phyloP scores from a whole-genome alignment of 495 filamentous ascomycete genomes.

The Penicillium simplicissimum region DNA sequence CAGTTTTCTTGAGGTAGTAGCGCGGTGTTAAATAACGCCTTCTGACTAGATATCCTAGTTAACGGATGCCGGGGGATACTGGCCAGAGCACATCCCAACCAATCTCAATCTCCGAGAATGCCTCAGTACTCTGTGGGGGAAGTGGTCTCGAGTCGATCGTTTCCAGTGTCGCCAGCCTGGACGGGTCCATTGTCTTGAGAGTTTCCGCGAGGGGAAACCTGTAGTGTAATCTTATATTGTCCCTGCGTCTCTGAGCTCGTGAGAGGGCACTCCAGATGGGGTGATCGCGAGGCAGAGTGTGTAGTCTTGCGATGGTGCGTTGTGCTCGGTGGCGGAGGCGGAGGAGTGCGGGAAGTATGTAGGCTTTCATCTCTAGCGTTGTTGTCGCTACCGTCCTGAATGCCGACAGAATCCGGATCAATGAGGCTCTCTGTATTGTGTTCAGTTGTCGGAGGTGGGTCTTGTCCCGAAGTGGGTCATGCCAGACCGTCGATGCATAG shows the following conservation, averaged over 20 bases:
- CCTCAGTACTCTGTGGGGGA: slow-evolving; percentile 20
- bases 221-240: slow-evolving; percentile 5
- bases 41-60: too few relatives aligned
- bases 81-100: too few relatives aligned
- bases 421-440: slow-evolving; percentile 5
- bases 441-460: slow-evolving; percentile 12
- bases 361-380: background rate
- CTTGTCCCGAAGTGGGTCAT: slow-evolving; percentile 15
- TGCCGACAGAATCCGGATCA: slow-evolving; percentile 9
- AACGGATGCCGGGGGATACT: too few relatives aligned
- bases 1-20: too few relatives aligned
- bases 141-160: slow-evolving; percentile 25
- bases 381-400: background rate
- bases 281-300: slow-evolving; percentile 13
- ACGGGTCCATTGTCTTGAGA: slow-evolving; percentile 15
- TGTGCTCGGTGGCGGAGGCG: background rate
- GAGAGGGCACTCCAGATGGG: slow-evolving; percentile 15
- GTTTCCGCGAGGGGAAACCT: slow-evolving; percentile 22
- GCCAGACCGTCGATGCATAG: slow-evolving; percentile 12
- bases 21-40: too few relatives aligned
- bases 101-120: slow-evolving; percentile 28
- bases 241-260: slow-evolving; percentile 16
- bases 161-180: slow-evolving; percentile 16
- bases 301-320: slow-evolving; percentile 5
- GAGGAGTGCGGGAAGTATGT: background rate